A percentile compares a stretch with the other conserved stretches of the same genome.
Conservation (phyloP, 345 rosid species). For the Camelina sativa region DNA sequence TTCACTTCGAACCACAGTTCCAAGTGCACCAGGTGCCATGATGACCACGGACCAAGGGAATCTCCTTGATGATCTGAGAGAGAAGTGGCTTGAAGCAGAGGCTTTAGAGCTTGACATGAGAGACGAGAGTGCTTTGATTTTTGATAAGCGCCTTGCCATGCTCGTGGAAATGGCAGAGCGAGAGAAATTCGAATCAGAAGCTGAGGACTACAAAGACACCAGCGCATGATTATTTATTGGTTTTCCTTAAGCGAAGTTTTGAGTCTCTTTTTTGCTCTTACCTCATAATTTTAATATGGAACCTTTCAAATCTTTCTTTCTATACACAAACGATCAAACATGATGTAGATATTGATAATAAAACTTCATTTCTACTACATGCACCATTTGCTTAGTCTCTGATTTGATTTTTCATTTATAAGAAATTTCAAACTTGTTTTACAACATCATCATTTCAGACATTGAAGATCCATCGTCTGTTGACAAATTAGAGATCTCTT, state of each 20-base stretch:
- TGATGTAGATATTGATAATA: slow-evolving; percentile 8
- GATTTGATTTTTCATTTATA: neutral
- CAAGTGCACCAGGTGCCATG: slow-evolving; percentile 89
- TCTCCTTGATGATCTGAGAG: slow-evolving; percentile 89
- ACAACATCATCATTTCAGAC: neutral
- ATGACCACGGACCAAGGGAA: slow-evolving; percentile 73
- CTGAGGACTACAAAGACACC: slow-evolving; percentile 37
- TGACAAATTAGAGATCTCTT: slow-evolving; percentile 47
- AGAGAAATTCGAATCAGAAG: slow-evolving; percentile 53
- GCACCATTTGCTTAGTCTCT: neutral
- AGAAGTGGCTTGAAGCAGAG: slow-evolving; percentile 98
- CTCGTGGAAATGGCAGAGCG: slow-evolving; percentile 78
- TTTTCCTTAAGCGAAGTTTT: slow-evolving; percentile 8
- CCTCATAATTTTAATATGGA: slow-evolving; percentile 10
- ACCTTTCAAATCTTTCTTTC: neutral
- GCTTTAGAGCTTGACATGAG: slow-evolving; percentile 96
- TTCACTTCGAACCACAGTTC: slow-evolving; percentile 81
- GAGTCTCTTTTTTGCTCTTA: slow-evolving; percentile 7
- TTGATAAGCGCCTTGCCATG: slow-evolving; percentile 87
- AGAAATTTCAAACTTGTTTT: neutral
- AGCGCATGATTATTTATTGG: slow-evolving; percentile 33
- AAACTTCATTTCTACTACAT: neutral
- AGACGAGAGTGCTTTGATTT: slow-evolving; percentile 88
- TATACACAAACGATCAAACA: slow-evolving; percentile 12
- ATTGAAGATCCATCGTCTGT: slow-evolving; percentile 18